Conservation (phyloP, 805 yeast species). For the Nakazawaea pomicola region DNA sequence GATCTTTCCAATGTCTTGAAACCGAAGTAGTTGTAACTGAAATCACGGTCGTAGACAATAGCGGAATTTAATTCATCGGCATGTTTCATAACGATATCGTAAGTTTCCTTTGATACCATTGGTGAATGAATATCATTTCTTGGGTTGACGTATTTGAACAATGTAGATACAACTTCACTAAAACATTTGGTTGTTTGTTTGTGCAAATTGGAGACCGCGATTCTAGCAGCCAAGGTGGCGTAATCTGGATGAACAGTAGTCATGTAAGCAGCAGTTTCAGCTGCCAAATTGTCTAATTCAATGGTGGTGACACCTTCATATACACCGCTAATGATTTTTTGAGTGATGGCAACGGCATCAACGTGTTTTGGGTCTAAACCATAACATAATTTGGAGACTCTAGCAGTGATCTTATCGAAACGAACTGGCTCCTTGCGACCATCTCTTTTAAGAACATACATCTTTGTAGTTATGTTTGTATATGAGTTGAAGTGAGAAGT, state of each 20-base stretch:
- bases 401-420: constrained; percentile 95
- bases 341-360: constrained; percentile 95
- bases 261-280: constrained; percentile 93
- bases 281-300: constrained; percentile 46
- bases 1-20: constrained; percentile 89
- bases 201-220: constrained; percentile 80
- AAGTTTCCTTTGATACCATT: constrained; percentile 58
- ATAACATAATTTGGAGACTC: constrained; percentile 90
- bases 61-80: constrained; percentile 61
- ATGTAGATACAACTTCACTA: constrained; percentile 61
- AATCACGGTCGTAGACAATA: constrained; percentile 69
- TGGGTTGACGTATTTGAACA: constrained; percentile 69
- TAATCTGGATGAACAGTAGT: constrained; percentile 94
- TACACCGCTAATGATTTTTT: constrained; percentile 43
- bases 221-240: constrained; percentile 86
- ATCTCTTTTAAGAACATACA: constrained; percentile 90
- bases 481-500: not conserved
- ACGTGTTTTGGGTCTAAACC: constrained; percentile 90
- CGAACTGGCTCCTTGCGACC: constrained; percentile 94
- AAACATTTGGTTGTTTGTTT: constrained; percentile 76
- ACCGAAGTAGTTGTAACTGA: constrained; percentile 77
- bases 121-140: constrained; percentile 57
- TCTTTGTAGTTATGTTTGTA: constrained; percentile 19
- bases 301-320: constrained; percentile 41
- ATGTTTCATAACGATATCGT: constrained; percentile 52